Conservation (phyloP, 345 rosid genomes). For the Syzygium oleosum region DNA sequence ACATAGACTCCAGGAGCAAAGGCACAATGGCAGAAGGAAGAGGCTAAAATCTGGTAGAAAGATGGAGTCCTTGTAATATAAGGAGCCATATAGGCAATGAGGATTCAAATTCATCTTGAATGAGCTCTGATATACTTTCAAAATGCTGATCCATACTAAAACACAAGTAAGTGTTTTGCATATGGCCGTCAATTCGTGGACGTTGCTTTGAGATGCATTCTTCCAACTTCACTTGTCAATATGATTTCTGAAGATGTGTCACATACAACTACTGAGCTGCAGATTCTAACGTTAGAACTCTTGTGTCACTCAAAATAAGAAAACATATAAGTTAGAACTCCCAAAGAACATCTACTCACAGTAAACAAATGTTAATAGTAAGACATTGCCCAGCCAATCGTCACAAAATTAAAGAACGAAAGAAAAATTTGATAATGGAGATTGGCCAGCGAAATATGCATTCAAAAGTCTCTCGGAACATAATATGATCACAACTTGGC, state of each 20-base stretch:
- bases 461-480: background rate
- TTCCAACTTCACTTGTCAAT: background rate
- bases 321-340: background rate
- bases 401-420: background rate
- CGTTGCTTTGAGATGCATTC: background rate
- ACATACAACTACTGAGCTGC: background rate
- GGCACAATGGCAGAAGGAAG: background rate
- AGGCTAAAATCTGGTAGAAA: background rate
- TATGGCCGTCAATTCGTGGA: background rate
- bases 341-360: background rate
- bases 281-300: background rate
- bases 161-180: background rate
- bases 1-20: background rate
- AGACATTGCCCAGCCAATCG: background rate
- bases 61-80: background rate
- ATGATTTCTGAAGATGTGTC: background rate
- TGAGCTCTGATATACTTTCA: background rate
- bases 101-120: background rate
- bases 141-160: background rate
- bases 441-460: background rate
- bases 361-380: background rate
- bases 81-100: background rate
- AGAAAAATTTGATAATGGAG: background rate
- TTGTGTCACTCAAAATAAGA: background rate
- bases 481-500: background rate